phyloP scores from a whole-genome alignment of 164 flowering plant genomes.

The Aristolochia contorta region DNA sequence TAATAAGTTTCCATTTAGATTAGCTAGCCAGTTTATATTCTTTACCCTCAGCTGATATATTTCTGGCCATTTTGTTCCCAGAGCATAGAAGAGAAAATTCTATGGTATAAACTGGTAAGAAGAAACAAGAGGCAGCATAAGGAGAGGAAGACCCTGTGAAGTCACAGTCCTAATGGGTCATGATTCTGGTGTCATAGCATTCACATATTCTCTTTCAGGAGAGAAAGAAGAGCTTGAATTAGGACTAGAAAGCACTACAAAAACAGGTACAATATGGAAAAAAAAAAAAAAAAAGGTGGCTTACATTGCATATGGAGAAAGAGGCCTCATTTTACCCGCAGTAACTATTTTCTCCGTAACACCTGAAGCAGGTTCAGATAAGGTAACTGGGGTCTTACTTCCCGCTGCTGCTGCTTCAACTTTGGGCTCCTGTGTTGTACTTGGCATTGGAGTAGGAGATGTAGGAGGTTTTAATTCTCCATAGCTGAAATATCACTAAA shows the following conservation, averaged over 20 bases:
- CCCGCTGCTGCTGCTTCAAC: not conserved
- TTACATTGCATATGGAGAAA: constrained; percentile 43
- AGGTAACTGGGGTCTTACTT: constrained; percentile 8
- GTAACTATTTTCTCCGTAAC: constrained; percentile 6
- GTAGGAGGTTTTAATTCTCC: constrained; percentile 46
- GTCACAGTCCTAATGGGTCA: not conserved
- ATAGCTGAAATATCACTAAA: constrained; percentile 14
- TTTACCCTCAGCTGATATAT: no score
- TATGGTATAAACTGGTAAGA: constrained; percentile 5
- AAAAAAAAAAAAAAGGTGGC: not conserved
- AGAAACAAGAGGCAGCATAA: not conserved
- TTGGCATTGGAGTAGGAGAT: constrained; percentile 36
- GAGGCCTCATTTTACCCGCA: constrained; percentile 20
- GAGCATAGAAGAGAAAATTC: no score
- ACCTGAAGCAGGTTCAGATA: not conserved
- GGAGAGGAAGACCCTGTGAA: not conserved
- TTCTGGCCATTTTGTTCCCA: no score
- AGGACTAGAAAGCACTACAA: not conserved
- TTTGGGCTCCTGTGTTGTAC: constrained; percentile 10
- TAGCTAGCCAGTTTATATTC: no score
- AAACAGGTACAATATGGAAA: not conserved
- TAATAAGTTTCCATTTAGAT: no score
- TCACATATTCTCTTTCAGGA: not conserved
- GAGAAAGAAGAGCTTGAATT: not conserved
- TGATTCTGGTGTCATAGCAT: not conserved